Evolutionary conservation across 2,329 filamentous ascomycete genomes (phyloP).

Genomic region (Paecilomyces formosus): DNA sequence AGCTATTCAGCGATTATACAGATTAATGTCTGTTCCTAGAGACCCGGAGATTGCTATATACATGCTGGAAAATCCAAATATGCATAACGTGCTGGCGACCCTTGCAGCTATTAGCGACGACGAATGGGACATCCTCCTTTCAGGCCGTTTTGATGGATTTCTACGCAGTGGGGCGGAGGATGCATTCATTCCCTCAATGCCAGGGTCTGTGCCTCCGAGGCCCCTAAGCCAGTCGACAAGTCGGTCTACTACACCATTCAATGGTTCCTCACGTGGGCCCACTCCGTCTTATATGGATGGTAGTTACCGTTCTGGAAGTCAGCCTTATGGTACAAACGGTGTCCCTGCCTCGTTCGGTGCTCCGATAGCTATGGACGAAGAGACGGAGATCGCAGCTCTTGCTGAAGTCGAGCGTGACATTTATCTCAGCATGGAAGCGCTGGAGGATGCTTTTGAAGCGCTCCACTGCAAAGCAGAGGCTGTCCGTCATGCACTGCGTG

Average conservation of each 20-base stretch:
- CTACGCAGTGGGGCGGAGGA: slow-evolving; percentile 84
- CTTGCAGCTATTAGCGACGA: slow-evolving; percentile 78
- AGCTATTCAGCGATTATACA: slow-evolving; percentile 79
- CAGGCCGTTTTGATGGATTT: slow-evolving; percentile 91
- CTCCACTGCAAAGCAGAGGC: slow-evolving; percentile 79
- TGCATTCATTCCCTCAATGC: slow-evolving; percentile 16
- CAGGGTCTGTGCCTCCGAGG: slow-evolving; percentile 16
- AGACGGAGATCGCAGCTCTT: slow-evolving; percentile 82
- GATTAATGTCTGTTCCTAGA: slow-evolving; percentile 63
- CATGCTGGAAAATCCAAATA: slow-evolving; percentile 69
- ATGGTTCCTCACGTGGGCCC: slow-evolving; percentile 25
- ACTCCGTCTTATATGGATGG: slow-evolving; percentile 29
- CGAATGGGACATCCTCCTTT: slow-evolving; percentile 96
- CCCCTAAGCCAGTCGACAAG: slow-evolving; percentile 34
- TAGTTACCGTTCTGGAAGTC: slow-evolving; percentile 36
- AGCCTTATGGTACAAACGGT: slow-evolving; percentile 30
- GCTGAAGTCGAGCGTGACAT: slow-evolving; percentile 92
- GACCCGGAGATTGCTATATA: slow-evolving; percentile 83
- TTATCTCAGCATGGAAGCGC: slow-evolving; percentile 84
- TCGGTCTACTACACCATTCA: slow-evolving; percentile 20
- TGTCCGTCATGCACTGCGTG: slow-evolving; percentile 70
- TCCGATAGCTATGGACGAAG: slow-evolving; percentile 83
- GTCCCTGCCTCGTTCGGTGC: slow-evolving; percentile 59
- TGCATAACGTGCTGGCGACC: slow-evolving; percentile 82
- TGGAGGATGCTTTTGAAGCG: slow-evolving; percentile 89